Evolutionary conservation across 23 red algal species (phyloP).

Genomic region (Cyanidioschyzon merolae): DNA sequence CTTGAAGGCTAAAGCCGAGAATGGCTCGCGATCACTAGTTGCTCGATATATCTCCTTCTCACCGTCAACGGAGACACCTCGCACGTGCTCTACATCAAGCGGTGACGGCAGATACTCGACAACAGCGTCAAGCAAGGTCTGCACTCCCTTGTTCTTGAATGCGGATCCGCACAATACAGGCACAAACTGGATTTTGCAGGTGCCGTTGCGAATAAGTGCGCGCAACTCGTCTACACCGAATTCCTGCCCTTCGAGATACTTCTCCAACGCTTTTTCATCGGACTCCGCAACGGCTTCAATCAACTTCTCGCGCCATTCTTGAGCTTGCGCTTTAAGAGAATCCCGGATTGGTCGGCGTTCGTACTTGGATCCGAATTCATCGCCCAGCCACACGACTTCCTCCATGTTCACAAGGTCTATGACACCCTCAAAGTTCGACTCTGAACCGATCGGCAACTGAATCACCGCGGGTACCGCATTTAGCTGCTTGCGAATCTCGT

Average conservation of each 20-base stretch:
- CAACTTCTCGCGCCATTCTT: constrained; percentile 72
- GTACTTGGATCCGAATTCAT: constrained; percentile 82
- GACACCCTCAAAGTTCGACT: constrained; percentile 70
- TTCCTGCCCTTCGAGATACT: constrained; percentile 82
- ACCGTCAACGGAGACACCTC: constrained; percentile 49
- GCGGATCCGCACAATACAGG: constrained; percentile 93
- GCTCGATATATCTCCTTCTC: constrained; percentile 51
- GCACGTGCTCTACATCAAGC: constrained; percentile 73
- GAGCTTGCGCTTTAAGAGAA: constrained; percentile 49
- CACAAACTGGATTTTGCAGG: constrained; percentile 51
- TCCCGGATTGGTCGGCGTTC: constrained; percentile 71
- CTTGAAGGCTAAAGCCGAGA: constrained; percentile 97
- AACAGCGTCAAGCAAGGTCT: constrained; percentile 90
- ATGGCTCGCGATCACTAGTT: constrained; percentile 67
- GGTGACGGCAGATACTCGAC: constrained; percentile 91
- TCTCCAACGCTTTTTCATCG: constrained; percentile 78
- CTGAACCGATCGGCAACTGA: constrained; percentile 83
- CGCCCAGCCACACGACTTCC: constrained; percentile 82
- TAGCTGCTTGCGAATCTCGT: constrained; percentile 78
- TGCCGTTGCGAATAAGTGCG: constrained; percentile 78
- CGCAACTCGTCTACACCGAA: constrained; percentile 40
- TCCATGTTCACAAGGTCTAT: constrained; percentile 92
- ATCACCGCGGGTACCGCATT: constrained; percentile 63
- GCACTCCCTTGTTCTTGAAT: constrained; percentile 99
- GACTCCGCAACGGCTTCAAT: constrained; percentile 79